Percentiles rank a stretch among this genome's conserved stretches.
These are phyloP conservation scores for Sugiyamaella smithiae DNA, from an alignment of 805 yeast genomes.

Conservation along the genomic window DNA sequence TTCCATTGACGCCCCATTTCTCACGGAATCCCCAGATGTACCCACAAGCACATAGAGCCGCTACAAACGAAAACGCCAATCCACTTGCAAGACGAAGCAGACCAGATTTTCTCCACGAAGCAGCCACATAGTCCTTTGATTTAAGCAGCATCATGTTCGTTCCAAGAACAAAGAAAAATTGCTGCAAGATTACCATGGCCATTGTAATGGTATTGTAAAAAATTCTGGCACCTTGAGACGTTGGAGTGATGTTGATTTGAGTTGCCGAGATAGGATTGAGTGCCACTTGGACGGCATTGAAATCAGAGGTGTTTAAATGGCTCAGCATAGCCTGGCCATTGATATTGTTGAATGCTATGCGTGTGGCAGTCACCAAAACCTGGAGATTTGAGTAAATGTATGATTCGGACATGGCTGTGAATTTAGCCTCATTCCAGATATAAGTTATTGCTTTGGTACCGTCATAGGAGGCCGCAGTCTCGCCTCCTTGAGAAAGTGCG, in stretches of 20 bases:
- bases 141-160: slow-evolving; percentile 1
- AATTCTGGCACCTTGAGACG: slow-evolving; percentile 11
- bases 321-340: slow-evolving; percentile 5
- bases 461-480: slow-evolving; percentile 4
- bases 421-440: slow-evolving; percentile 16
- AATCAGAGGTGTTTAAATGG: slow-evolving; percentile 3
- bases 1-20: slow-evolving; percentile 14
- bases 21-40: slow-evolving; percentile 19
- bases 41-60: slow-evolving; percentile 11
- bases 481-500: slow-evolving; percentile 4
- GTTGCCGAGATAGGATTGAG: slow-evolving; percentile 8
- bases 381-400: slow-evolving; percentile 1
- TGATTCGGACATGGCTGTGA: slow-evolving; percentile 8
- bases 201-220: slow-evolving; percentile 13
- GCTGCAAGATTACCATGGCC: slow-evolving; percentile 17
- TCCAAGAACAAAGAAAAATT: slow-evolving; percentile 15
- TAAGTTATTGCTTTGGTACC: slow-evolving; percentile 9
- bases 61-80: slow-evolving; percentile 3
- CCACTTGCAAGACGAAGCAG: slow-evolving; percentile 2
- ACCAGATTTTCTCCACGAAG: background rate
- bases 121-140: background rate
- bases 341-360: background rate
- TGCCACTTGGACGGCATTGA: slow-evolving; percentile 4
- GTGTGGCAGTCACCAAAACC: slow-evolving; percentile 1
- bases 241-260: slow-evolving; percentile 11